Percentiles rank a stretch among this genome's conserved stretches.
These are phyloP conservation scores for Tilletia horrida DNA, from an alignment of 1,284 basidiomycete genomes.

Conservation along the genomic window DNA sequence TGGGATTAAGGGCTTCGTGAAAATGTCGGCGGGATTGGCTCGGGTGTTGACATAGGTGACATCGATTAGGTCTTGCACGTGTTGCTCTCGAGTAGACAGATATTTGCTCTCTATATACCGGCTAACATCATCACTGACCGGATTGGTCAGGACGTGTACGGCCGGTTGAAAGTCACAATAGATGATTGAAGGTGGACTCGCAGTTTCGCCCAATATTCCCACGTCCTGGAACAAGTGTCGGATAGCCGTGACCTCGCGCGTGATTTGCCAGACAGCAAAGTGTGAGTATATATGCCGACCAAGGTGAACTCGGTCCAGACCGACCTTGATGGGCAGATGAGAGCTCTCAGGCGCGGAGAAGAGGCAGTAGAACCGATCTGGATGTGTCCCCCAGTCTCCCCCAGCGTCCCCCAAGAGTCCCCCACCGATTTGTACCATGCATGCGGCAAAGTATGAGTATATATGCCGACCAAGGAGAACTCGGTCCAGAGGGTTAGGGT, in stretches of 20 bases:
- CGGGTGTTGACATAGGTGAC: conserved; percentile 7
- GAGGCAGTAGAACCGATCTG: too few species aligned
- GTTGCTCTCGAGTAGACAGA: not conserved
- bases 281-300: too few species aligned
- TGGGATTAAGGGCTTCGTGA: not conserved
- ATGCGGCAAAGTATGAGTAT: too few species aligned
- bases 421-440: too few species aligned
- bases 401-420: too few species aligned
- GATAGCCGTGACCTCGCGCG: not conserved
- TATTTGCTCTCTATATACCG: conserved; percentile 11
- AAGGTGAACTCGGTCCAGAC: too few species aligned
- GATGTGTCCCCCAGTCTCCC: too few species aligned
- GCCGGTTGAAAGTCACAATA: conserved; percentile 9
- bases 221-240: not conserved
- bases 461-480: too few species aligned
- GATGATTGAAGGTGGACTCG: not conserved
- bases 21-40: conserved; percentile 2
- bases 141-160: conserved; percentile 1
- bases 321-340: too few species aligned
- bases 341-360: too few species aligned
- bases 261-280: conserved; percentile 3
- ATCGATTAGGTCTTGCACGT: not conserved
- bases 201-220: not conserved
- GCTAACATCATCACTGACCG: not conserved
- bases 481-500: too few species aligned